These are phyloP conservation scores for Angomonas deanei DNA, from an alignment of 208 protist genomes.

Conservation along the genomic window DNA sequence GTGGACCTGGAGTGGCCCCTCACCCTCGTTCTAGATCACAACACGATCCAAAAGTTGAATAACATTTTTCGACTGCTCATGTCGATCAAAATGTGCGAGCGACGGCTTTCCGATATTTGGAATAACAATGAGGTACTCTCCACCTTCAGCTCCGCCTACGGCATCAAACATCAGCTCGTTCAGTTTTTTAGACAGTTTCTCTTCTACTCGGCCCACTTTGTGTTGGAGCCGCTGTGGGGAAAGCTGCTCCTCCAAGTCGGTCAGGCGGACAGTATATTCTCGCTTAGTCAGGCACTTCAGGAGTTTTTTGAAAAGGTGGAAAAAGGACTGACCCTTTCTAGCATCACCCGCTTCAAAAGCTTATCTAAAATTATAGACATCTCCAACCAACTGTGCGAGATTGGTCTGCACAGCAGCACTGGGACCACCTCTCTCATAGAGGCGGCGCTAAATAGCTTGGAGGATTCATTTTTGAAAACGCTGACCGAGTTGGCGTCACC, in stretches of 20 bases:
- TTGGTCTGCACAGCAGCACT: constrained; percentile 58
- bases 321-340: constrained; percentile 65
- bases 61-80: constrained; percentile 77
- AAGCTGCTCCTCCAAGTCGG: constrained; percentile 57
- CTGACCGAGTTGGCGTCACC: constrained; percentile 79
- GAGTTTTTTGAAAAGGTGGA: constrained; percentile 75
- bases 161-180: constrained; percentile 80
- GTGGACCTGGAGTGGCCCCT: constrained; percentile 80
- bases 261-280: constrained; percentile 64
- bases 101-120: constrained; percentile 56
- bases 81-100: constrained; percentile 80
- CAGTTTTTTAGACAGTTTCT: constrained; percentile 87
- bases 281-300: constrained; percentile 55
- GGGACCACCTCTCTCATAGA: constrained; percentile 46
- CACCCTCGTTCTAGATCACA: constrained; percentile 64
- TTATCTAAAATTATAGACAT: constrained; percentile 62
- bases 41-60: constrained; percentile 60
- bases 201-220: constrained; percentile 86
- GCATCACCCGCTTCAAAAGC: constrained; percentile 63
- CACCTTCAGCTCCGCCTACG: constrained; percentile 51
- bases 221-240: constrained; percentile 80
- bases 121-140: constrained; percentile 34
- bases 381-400: constrained; percentile 64
- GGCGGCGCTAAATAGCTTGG: constrained; percentile 44
- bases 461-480: constrained; percentile 55